Base-by-base conservation (phyloP, 805 yeast genomes). In the Blastobotrys parvus region DNA sequence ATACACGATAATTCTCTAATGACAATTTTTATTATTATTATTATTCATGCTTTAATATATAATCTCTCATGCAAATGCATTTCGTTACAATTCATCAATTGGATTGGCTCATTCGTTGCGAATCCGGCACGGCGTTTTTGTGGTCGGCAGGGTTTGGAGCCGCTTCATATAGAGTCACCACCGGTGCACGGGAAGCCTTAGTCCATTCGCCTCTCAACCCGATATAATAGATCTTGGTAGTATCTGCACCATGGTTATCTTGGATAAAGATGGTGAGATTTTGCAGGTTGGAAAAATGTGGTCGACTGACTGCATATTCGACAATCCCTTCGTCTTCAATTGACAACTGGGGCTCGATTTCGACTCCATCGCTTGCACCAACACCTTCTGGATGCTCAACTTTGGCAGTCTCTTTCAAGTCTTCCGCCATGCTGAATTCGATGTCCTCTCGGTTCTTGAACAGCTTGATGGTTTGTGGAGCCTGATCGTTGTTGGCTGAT, bases 121-220 rank as follows among this genome's bases (percentile, higher is more conserved):
- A 8, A 25, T 25, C 29, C 29, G 29, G 29, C 11, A 25, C 29
- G 11, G 11, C 11, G 11, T 25, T 70, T 51, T 72, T 77, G 60
- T 90, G 97, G 58, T 89, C 97, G 1, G 81, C 77, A 0, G 96
- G 96, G 59, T 89, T 89, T 2, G 97, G 92, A 0, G 95, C 94
- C 43, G 88, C 75, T 62, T 90, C 97, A 60, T 89, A 90, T 17
- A 84, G 57, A 0, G 95, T 71, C 13, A 82, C 70, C 15, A 86
- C 75, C 0, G 95, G 95, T 34, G 82, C 85, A 48, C 72, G 72
- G 25, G 67, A 59, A 35, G 54, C 46, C 16, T 37, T 42, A 19
- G 57, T 41, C 54, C 57, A 64, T 42, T 60, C 64, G 23, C 97
- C 97, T 37, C 96, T 68, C 20, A 90, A 60, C 45, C 94, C 97